Base-by-base conservation (phyloP, 208 protist species). In the Leishmania lainsoni region DNA sequence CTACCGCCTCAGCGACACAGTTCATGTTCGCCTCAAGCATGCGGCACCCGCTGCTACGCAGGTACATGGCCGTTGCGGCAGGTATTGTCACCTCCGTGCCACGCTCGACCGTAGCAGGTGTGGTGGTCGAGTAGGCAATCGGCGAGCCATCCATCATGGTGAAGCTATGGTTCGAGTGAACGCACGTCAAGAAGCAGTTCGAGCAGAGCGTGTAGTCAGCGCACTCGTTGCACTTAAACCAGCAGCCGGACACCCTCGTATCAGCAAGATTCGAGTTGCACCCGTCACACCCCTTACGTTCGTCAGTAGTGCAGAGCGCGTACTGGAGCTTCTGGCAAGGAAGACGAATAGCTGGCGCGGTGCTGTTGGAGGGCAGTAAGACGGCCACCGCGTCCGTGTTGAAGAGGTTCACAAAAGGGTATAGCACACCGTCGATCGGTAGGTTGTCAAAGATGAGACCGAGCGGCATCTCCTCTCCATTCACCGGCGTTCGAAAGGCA, bases 221-320 rank as follows among this genome's bases (percentile, higher is more conserved):
- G 76, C 95, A 98, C 80, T 96, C 92, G 79, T 97, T 97, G 85
- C 95, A 98, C 86, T 95, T 95, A 90, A 93, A 98, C 91, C 93
- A 95, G n/a, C 75, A 78, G 22, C 83, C 80, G 5, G 83, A 78
- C 26, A 94, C 83, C 63, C 79, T 71, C 39, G 87, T 84, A 74
- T 96, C 92, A 26, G 83, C 51, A 75, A 95, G 86, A 56, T 89
- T 88, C 16, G 86, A 75, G 20, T 87, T 83, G 86, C 93, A 98
- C 39, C 90, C 90, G 79, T 96, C 92, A 82, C 93, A 98, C 76
- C 83, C 87, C 59, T 89, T 88, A 22, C 89, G 87, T 49, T 91
- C 85, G 75, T 89, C 89, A 12, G 76, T 20, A 52, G 87, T 75
- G 79, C 81, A 91, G 26, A 93, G 80, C 12, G 88, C 82, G 84